Base-by-base conservation (phyloP, 805 yeast genomes). In the Yarrowia osloensis region DNA sequence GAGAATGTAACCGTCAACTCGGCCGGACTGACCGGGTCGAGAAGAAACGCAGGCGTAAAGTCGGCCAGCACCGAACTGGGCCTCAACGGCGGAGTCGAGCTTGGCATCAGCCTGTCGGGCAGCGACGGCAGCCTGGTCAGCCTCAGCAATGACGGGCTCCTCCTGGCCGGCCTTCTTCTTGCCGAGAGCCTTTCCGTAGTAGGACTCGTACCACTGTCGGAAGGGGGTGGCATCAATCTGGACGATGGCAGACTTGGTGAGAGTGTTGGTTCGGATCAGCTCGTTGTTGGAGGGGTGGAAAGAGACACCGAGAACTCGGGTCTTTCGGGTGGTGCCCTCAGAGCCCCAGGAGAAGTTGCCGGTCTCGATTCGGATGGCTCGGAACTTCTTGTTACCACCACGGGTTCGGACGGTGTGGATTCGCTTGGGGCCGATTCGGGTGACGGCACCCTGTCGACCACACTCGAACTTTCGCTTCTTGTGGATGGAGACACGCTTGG, bases 251-350 rank as follows among this genome's bases (percentile, higher is more conserved):
- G 97, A 82, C 88, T 95, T 95, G 85, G 99, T 95, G 84, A 95
- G 86, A 79, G 99, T 95, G 91, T 95, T 95, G 78, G 99, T 95
- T 89, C 99, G 95, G 79, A 95, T 97, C 85, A 95, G 90, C 86
- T 95, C 99, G 85, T 95, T 95, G 90, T 94, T 95, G 74, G 98
- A 93, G 80, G 99, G 99, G 83, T 95, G 99, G 96, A 93, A 95
- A 80, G 88, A 95, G 76, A 95, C 99, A 84, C 89, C 88, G 78
- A 91, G 90, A 81, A 95, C 87, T 91, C 99, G 96, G 88, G 99
- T 93, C 92, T 95, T 95, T 87, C 94, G 91, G 76, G 98, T 82
- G 75, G 93, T 84, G 85, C 98, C 98, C 86, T 95, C 99, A 75
- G 98, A 94, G 79, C 91, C 98, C 99, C 99, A 95, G 70, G 98